Evolutionary conservation across 1,284 basidiomycete genomes (phyloP).

Genomic region (Malassezia furfur): DNA sequence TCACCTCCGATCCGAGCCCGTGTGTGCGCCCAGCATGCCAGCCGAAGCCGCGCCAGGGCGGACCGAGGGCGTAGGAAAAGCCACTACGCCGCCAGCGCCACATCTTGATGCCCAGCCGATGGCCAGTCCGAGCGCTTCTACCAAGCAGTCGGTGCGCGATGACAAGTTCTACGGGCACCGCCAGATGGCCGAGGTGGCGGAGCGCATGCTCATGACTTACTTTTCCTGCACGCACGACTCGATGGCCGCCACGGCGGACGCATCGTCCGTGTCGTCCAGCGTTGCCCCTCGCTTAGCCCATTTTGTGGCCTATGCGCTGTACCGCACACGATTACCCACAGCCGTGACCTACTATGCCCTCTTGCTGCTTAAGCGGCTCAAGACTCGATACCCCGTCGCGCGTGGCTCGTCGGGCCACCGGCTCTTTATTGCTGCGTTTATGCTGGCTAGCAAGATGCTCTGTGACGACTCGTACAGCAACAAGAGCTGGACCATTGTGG

Average conservation of each 20-base stretch:
- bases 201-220: constrained; percentile 12
- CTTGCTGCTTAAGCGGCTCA: constrained; percentile 42
- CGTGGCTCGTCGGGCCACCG: constrained; percentile 47
- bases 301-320: constrained; percentile 48
- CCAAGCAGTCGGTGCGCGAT: not conserved
- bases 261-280: not conserved
- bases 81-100: constrained; percentile 3
- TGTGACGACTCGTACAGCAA: constrained; percentile 48
- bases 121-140: constrained; percentile 3
- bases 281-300: constrained; percentile 35
- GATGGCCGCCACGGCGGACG: constrained; percentile 7
- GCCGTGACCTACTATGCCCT: constrained; percentile 44
- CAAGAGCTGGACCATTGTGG: constrained; percentile 48
- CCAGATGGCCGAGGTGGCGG: constrained; percentile 6
- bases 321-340: constrained; percentile 43
- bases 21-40: too few relatives aligned
- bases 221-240: constrained; percentile 14
- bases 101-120: constrained; percentile 7
- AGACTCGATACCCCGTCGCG: constrained; percentile 45
- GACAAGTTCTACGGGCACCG: constrained; percentile 16
- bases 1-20: not conserved
- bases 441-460: constrained; percentile 46
- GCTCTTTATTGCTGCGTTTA: constrained; percentile 47
- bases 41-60: too few relatives aligned
- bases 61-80: too few relatives aligned